These are phyloP conservation scores for Aspergillus uvarum DNA, from an alignment of 2,329 filamentous ascomycete species.

Conservation along the genomic window DNA sequence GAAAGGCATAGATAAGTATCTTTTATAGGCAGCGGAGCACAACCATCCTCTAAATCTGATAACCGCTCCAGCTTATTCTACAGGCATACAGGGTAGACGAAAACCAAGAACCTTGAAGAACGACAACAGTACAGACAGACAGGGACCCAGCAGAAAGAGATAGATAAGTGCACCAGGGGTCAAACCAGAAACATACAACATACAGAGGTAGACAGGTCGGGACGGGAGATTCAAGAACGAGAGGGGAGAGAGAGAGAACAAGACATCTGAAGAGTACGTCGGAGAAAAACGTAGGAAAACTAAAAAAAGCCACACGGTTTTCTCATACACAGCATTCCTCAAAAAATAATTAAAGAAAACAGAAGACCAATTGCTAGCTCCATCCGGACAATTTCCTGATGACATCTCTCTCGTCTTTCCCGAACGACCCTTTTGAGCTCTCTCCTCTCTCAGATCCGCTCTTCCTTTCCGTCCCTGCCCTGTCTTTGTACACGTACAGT, in stretches of 20 bases:
- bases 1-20: too few species aligned
- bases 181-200: neutral
- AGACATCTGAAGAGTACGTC: neutral
- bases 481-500: neutral
- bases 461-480: neutral
- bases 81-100: too few species aligned
- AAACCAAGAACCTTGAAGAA: neutral
- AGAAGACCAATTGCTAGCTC: neutral
- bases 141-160: neutral
- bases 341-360: neutral
- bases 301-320: neutral
- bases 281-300: neutral
- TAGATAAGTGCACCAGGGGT: neutral
- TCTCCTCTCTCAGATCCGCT: neutral
- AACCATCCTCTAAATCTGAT: too few species aligned
- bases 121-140: neutral
- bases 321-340: neutral
- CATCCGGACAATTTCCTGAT: neutral
- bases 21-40: too few species aligned
- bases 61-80: too few species aligned
- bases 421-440: neutral
- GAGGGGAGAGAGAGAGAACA: neutral
- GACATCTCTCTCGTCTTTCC: neutral
- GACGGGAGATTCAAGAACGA: neutral
- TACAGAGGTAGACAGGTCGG: neutral